These are phyloP conservation scores for Marchantia paleacea DNA, from an alignment of 225 moss, liverwort and hornwort species.

Conservation along the genomic window DNA sequence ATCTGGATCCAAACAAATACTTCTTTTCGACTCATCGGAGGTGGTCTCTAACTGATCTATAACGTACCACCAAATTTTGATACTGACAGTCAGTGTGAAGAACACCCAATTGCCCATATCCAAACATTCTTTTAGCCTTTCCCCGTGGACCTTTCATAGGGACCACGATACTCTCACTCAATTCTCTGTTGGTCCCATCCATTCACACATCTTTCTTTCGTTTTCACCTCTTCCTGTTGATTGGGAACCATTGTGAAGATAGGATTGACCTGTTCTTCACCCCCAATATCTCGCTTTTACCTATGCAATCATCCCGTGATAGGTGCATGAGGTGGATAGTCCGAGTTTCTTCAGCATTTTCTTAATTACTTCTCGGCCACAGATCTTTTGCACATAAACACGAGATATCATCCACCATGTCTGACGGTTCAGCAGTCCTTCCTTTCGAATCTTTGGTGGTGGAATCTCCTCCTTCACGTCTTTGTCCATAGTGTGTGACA, in stretches of 20 bases:
- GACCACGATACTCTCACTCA: slow-evolving; percentile 1
- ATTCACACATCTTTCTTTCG: background rate
- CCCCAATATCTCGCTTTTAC: background rate
- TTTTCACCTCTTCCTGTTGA: background rate
- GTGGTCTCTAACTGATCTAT: background rate
- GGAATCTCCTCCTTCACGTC: background rate
- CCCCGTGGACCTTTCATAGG: background rate
- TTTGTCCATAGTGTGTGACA: slow-evolving; percentile 2
- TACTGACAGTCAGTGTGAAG: background rate
- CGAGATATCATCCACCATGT: background rate
- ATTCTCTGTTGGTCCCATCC: background rate
- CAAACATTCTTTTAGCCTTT: slow-evolving; percentile 2
- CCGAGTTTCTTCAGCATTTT: background rate
- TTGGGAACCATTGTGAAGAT: background rate
- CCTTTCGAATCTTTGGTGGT: background rate
- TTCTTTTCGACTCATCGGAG: background rate
- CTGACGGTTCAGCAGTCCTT: background rate
- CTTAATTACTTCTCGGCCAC: background rate
- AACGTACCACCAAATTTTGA: slow-evolving; percentile 4
- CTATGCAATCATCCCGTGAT: background rate
- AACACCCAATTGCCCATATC: background rate
- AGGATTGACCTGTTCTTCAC: background rate
- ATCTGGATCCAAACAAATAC: background rate
- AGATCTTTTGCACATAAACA: background rate
- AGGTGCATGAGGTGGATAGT: background rate